Percentiles rank a stretch among this genome's conserved stretches.
These are phyloP conservation scores for Fusarium irregulare DNA, from an alignment of 2,329 filamentous ascomycete genomes.

Conservation along the genomic window DNA sequence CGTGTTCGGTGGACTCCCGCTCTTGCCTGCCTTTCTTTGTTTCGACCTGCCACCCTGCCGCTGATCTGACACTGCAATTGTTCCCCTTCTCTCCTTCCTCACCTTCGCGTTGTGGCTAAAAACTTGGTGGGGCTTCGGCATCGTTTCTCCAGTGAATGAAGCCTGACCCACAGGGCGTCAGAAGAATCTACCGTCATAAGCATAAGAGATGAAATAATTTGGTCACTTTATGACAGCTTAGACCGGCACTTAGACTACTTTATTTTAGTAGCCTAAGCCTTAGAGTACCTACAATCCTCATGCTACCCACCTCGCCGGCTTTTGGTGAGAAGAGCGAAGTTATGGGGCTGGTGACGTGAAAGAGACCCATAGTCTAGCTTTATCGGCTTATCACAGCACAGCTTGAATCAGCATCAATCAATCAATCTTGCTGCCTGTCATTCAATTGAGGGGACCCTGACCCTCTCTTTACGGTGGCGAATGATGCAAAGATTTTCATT, in stretches of 20 bases:
- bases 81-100: neutral
- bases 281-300: too few species aligned
- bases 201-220: neutral
- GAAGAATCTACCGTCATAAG: too few species aligned
- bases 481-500: conserved; percentile 29
- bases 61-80: neutral
- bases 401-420: conserved; percentile 30
- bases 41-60: too few species aligned
- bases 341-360: conserved; percentile 30
- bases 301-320: neutral
- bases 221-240: neutral
- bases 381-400: conserved; percentile 25
- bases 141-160: neutral
- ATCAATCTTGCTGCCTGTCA: conserved; percentile 28
- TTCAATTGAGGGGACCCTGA: conserved; percentile 5
- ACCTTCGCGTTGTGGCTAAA: conserved; percentile 17
- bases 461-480: conserved; percentile 12
- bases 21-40: too few species aligned
- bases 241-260: fast-evolving
- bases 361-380: conserved; percentile 22
- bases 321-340: conserved; percentile 15
- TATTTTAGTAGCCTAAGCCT: too few species aligned
- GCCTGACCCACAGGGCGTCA: too few species aligned
- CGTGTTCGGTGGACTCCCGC: too few species aligned
- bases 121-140: conserved; percentile 2